These are phyloP conservation scores for Corynascus novoguineensis DNA, from an alignment of 495 filamentous ascomycete genomes.

Conservation along the genomic window DNA sequence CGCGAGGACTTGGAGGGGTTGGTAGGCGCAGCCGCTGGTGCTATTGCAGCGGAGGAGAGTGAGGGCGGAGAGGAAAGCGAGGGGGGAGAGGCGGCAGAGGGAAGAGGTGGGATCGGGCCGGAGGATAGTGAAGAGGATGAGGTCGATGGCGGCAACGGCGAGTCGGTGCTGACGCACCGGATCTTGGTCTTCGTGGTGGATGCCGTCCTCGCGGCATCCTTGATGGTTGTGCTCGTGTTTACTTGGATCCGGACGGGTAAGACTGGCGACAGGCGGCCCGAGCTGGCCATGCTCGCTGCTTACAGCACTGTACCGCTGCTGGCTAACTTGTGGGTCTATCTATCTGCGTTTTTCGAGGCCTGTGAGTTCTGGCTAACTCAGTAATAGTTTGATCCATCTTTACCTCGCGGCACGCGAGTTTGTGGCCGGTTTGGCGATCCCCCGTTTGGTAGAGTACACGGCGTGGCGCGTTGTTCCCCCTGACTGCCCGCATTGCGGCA, in stretches of 20 bases:
- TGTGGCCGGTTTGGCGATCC: conserved; percentile 35
- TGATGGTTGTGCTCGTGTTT: conserved; percentile 38
- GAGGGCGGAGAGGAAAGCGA: not conserved
- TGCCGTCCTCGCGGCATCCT: conserved; percentile 28
- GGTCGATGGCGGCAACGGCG: conserved; percentile 5
- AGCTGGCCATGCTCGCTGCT: conserved; percentile 37
- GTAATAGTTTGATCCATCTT: conserved; percentile 33
- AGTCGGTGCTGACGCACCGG: conserved; percentile 25
- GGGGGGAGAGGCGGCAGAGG: not conserved
- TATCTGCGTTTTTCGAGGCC: not conserved
- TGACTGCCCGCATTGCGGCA: conserved; percentile 39
- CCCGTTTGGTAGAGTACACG: conserved; percentile 30
- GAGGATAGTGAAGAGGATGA: conserved; percentile 14
- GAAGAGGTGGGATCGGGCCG: conserved; percentile 8
- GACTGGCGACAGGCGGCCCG: conserved; percentile 13
- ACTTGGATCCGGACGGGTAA: conserved; percentile 31
- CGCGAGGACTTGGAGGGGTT: not conserved
- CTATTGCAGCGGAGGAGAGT: conserved; percentile 7
- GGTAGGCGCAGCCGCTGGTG: not conserved
- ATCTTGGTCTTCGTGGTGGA: conserved; percentile 39
- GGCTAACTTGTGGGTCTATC: conserved; percentile 35
- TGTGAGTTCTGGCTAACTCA: not conserved
- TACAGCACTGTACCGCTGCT: conserved; percentile 39
- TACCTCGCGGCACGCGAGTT: conserved; percentile 36
- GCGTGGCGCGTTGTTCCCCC: conserved; percentile 35